Conservation (phyloP, 192 early-diverging fungal genomes). For the Podila verticillata region DNA sequence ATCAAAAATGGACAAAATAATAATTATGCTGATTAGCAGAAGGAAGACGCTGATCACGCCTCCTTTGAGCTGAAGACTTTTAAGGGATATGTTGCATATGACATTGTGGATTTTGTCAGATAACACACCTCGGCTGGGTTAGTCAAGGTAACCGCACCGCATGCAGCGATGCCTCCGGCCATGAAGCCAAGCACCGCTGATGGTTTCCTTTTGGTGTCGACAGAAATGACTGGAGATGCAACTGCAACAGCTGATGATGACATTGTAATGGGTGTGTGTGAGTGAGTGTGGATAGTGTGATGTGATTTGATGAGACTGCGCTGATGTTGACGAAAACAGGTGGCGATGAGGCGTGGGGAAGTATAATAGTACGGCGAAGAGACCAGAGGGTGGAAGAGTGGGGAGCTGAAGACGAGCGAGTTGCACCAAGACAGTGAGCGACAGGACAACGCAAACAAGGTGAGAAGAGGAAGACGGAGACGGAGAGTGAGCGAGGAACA, state of each 20-base stretch:
- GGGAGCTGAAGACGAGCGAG: not conserved
- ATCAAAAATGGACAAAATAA: not conserved
- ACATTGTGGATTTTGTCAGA: no score
- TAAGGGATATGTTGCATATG: no score
- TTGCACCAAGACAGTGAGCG: not conserved
- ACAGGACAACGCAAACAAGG: not conserved
- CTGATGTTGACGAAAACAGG: no score
- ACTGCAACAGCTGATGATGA: conserved; percentile 5
- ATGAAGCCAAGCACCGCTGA: conserved; percentile 68
- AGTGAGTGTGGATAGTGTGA: no score
- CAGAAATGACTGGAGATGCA: conserved; percentile 4
- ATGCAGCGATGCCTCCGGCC: conserved; percentile 86
- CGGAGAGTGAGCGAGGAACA: not conserved
- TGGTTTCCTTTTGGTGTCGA: conserved; percentile 31
- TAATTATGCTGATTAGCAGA: not conserved
- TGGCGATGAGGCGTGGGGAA: no score
- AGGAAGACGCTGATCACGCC: not conserved
- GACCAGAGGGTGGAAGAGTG: not conserved
- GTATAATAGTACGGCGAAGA: not conserved
- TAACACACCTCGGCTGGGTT: conserved; percentile 89
- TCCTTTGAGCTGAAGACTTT: conserved; percentile 8
- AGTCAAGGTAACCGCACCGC: conserved; percentile 94
- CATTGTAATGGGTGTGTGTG: not conserved
- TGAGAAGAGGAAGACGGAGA: not conserved
- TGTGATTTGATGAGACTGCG: no score